Evolutionary conservation across 768 basidiomycete genomes (phyloP).

Genomic region (Mycena maculata): DNA sequence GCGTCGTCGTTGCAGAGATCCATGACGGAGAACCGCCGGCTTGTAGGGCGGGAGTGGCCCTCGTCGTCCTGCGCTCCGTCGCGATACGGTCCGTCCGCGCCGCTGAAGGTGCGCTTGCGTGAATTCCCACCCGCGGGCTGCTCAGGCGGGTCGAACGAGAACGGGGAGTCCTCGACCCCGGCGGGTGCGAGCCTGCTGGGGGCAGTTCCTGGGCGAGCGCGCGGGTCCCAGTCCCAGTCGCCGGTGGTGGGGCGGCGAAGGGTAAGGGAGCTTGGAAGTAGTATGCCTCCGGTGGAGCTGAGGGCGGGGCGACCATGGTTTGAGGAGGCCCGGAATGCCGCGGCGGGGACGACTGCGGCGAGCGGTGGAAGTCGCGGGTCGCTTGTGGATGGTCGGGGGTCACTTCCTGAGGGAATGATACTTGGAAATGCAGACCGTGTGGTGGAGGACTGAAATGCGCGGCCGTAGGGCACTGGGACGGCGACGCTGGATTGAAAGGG

Average conservation of each 20-base stretch:
- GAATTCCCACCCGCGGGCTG: slow-evolving; percentile 47
- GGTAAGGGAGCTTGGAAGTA: slow-evolving; percentile 65
- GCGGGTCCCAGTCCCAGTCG: slow-evolving; percentile 32
- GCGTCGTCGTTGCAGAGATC: slow-evolving; percentile 87
- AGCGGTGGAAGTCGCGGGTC: slow-evolving; percentile 72
- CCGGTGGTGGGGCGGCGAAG: slow-evolving; percentile 69
- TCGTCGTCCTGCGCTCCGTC: slow-evolving; percentile 69
- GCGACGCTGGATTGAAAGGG: slow-evolving; percentile 1
- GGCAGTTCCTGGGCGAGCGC: slow-evolving; percentile 75
- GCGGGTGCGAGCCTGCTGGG: slow-evolving; percentile 71
- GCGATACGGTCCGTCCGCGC: slow-evolving; percentile 54
- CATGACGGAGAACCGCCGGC: slow-evolving; percentile 85
- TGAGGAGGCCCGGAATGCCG: slow-evolving; percentile 61
- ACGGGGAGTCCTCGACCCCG: slow-evolving; percentile 63
- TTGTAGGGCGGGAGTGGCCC: slow-evolving; percentile 79
- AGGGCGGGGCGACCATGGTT: slow-evolving; percentile 53
- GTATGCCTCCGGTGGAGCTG: slow-evolving; percentile 54
- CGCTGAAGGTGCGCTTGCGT: slow-evolving; percentile 64
- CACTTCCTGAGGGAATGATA: slow-evolving; percentile 13
- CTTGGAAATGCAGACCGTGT: background rate
- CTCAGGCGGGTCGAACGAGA: slow-evolving; percentile 60
- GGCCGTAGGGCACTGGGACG: slow-evolving; percentile 22
- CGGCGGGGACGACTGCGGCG: slow-evolving; percentile 79
- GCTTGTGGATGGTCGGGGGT: slow-evolving; percentile 47
- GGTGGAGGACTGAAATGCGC: slow-evolving; percentile 10